Conservation (phyloP, 257 asterid genomes). For the Henckelia pumila region DNA sequence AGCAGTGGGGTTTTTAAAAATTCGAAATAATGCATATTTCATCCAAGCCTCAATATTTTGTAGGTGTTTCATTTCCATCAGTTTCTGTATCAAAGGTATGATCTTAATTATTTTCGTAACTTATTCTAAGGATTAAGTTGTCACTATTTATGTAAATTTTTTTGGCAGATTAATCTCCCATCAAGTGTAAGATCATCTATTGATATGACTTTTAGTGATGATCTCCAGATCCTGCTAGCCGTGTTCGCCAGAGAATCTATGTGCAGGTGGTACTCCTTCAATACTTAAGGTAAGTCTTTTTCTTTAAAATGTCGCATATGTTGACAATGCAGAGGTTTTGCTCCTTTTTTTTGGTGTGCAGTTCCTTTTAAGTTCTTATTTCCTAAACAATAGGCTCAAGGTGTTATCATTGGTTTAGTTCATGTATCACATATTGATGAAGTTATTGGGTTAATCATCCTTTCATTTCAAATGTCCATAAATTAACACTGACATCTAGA, state of each 20-base stretch:
- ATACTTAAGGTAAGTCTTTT: conserved; percentile 72
- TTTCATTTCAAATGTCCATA: not conserved
- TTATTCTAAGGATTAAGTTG: conserved; percentile 5
- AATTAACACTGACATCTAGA: not conserved
- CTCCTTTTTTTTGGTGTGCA: conserved; percentile 2
- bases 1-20: conserved; percentile 83
- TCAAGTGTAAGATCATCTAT: conserved; percentile 68
- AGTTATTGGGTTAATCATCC: not conserved
- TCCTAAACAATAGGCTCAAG: conserved; percentile 4
- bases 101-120: conserved; percentile 11
- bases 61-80: conserved; percentile 92
- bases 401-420: conserved; percentile 13
- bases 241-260: conserved; percentile 91
- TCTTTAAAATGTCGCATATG: conserved; percentile 14
- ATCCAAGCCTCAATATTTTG: too few species aligned
- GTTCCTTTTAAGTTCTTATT: conserved; percentile 6
- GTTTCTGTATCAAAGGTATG: conserved; percentile 76
- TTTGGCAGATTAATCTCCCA: conserved; percentile 74
- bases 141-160: not conserved
- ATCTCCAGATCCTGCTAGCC: conserved; percentile 36
- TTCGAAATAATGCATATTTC: too few species aligned
- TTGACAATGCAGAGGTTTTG: not conserved
- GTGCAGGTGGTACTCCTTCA: conserved; percentile 78
- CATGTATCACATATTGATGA: not conserved
- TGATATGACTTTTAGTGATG: conserved; percentile 54